Evolutionary conservation across 2,329 filamentous ascomycete genomes (phyloP).

Genomic region (Venturia pyrina): DNA sequence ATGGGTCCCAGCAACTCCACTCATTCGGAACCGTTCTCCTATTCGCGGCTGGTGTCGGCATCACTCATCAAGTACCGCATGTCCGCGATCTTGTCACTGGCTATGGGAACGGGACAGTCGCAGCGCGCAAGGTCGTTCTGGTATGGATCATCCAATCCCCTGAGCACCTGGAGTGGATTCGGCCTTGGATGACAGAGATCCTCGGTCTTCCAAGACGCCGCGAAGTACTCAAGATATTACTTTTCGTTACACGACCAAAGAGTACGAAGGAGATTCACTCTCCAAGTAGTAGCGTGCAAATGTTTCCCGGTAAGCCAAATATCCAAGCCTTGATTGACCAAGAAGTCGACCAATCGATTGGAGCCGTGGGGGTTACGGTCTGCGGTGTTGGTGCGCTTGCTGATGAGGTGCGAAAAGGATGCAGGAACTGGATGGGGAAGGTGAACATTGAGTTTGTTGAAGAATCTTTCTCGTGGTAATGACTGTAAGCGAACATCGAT

Average conservation of each 20-base stretch:
- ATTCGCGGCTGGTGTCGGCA: conserved; percentile 86
- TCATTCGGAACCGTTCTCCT: conserved; percentile 89
- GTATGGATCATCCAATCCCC: conserved; percentile 90
- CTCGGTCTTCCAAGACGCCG: conserved; percentile 70
- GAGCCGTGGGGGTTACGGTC: conserved; percentile 79
- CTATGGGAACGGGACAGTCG: conserved; percentile 60
- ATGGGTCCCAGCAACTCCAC: conserved; percentile 36
- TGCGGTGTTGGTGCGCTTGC: conserved; percentile 66
- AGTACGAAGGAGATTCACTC: conserved; percentile 73
- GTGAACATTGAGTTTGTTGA: conserved; percentile 69
- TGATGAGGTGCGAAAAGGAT: conserved; percentile 62
- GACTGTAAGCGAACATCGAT: neutral
- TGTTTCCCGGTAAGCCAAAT: conserved; percentile 85
- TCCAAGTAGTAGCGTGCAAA: conserved; percentile 70
- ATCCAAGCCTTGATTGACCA: conserved; percentile 67
- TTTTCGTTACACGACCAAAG: conserved; percentile 84
- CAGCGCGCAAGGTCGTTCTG: conserved; percentile 70
- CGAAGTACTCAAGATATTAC: conserved; percentile 73
- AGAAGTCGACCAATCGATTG: conserved; percentile 72
- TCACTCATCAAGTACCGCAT: conserved; percentile 90
- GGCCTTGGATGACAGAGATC: conserved; percentile 82
- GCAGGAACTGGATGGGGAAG: conserved; percentile 52
- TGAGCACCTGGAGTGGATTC: conserved; percentile 86
- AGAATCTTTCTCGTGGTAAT: conserved; percentile 61
- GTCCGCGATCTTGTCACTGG: conserved; percentile 53